Evolutionary conservation across 2,329 filamentous ascomycete genomes (phyloP).

Genomic region (Fusarium kyushuense): DNA sequence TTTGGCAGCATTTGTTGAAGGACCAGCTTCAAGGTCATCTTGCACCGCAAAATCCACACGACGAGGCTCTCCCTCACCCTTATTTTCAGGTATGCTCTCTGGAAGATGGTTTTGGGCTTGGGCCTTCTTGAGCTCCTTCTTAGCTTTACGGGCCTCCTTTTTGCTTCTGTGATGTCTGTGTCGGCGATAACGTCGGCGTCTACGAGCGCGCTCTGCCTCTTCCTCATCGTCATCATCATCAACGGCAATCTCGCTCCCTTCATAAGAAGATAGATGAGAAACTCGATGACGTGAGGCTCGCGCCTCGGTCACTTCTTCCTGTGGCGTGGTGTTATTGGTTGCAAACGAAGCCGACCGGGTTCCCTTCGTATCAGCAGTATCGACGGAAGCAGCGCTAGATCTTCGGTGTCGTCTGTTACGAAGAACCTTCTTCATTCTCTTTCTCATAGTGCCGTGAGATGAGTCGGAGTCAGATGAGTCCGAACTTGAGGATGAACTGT

Average conservation of each 20-base stretch:
- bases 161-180: conserved; percentile 57
- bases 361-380: conserved; percentile 57
- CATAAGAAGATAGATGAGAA: conserved; percentile 53
- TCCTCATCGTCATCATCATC: conserved; percentile 62
- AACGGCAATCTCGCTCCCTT: conserved; percentile 59
- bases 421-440: conserved; percentile 81
- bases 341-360: conserved; percentile 59
- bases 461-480: conserved; percentile 74
- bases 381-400: conserved; percentile 78
- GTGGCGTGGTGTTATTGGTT: conserved; percentile 51
- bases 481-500: conserved; percentile 70
- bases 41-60: conserved; percentile 70
- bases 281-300: conserved; percentile 54
- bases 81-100: conserved; percentile 31
- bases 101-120: conserved; percentile 52
- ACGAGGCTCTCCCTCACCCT: conserved; percentile 58
- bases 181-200: conserved; percentile 53
- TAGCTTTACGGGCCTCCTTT: conserved; percentile 56
- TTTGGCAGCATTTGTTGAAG: conserved; percentile 38
- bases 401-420: conserved; percentile 78
- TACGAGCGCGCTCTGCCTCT: conserved; percentile 51
- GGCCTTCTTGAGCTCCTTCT: conserved; percentile 40
- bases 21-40: conserved; percentile 39
- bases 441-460: conserved; percentile 73
- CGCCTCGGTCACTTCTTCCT: conserved; percentile 57